A percentile compares a stretch with the other conserved stretches of the same genome.
These are phyloP conservation scores for Atractiella rhizophila DNA, from an alignment of 768 basidiomycete genomes.

Conservation along the genomic window DNA sequence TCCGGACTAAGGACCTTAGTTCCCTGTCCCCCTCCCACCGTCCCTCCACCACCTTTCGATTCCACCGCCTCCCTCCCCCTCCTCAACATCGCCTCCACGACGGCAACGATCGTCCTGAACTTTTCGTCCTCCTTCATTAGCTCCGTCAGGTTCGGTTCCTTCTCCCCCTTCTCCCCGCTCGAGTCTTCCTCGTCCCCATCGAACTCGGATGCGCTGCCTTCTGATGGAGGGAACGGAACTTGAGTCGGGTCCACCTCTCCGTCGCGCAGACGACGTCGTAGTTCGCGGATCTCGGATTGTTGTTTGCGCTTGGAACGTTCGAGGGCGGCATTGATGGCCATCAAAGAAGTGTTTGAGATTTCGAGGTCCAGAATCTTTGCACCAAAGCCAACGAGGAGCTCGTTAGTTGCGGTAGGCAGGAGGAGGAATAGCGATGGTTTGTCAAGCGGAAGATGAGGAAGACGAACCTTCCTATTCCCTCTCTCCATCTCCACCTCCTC, in stretches of 20 bases:
- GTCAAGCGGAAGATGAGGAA: too few species aligned
- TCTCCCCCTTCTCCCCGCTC: conserved; percentile 24
- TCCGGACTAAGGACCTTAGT: too few species aligned
- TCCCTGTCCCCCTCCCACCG: too few species aligned
- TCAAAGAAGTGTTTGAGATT: conserved; percentile 63
- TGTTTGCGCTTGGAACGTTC: conserved; percentile 58
- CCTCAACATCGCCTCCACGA: conserved; percentile 39
- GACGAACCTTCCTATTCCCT: too few species aligned
- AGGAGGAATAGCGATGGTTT: too few species aligned
- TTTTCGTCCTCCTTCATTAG: conserved; percentile 21
- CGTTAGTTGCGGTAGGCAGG: too few species aligned
- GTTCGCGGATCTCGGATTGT: conserved; percentile 57
- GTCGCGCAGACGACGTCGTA: conserved; percentile 63
- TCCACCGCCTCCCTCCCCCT: conserved; percentile 22
- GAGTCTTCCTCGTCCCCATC: conserved; percentile 21
- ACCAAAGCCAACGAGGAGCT: too few species aligned
- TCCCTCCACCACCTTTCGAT: too few species aligned
- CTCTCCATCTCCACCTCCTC: too few species aligned
- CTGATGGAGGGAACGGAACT: conserved; percentile 24
- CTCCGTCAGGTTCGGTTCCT: conserved; percentile 23
- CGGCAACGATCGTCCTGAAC: conserved; percentile 37
- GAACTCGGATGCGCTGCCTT: conserved; percentile 24
- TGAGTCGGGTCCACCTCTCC: conserved; percentile 27
- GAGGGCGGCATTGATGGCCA: conserved; percentile 57
- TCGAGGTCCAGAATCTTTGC: conserved; percentile 88